These are phyloP conservation scores for Pseudocercospora musae DNA, from an alignment of 2,329 filamentous ascomycete genomes.

Conservation along the genomic window DNA sequence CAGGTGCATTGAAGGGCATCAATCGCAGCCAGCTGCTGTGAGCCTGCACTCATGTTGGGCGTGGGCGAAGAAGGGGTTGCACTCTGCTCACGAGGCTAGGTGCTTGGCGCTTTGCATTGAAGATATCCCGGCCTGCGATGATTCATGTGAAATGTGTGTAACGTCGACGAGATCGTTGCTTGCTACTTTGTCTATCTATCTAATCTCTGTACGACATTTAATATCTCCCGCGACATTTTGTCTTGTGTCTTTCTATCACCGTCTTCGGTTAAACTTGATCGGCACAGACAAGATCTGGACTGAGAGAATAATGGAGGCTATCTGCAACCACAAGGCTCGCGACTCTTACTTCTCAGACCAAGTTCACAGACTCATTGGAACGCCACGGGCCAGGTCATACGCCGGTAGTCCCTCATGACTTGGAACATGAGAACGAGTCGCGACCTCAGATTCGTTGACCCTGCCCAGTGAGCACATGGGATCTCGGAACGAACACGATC, in stretches of 20 bases:
- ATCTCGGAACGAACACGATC: not conserved
- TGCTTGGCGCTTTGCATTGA: not conserved
- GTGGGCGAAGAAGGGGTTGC: not conserved
- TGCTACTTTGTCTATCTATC: not conserved
- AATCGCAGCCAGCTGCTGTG: not conserved
- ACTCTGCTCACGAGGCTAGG: not conserved
- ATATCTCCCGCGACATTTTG: not conserved
- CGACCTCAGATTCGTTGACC: not conserved
- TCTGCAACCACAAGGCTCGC: not conserved
- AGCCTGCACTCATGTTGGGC: not conserved
- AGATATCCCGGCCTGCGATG: constrained; percentile 4
- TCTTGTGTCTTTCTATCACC: no score
- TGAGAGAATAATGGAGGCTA: no score
- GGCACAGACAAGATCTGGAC: no score
- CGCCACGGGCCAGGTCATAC: constrained; percentile 2
- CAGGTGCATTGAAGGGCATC: not conserved
- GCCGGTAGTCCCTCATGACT: not conserved
- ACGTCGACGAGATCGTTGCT: not conserved
- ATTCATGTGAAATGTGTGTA: not conserved
- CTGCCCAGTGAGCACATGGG: not conserved
- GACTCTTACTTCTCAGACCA: not conserved
- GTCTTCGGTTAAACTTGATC: no score
- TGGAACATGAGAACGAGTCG: not conserved
- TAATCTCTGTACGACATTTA: not conserved
- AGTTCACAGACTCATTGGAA: not conserved